Conservation (phyloP, 352 stramenopile species). For the Saprolegnia parasitica region DNA sequence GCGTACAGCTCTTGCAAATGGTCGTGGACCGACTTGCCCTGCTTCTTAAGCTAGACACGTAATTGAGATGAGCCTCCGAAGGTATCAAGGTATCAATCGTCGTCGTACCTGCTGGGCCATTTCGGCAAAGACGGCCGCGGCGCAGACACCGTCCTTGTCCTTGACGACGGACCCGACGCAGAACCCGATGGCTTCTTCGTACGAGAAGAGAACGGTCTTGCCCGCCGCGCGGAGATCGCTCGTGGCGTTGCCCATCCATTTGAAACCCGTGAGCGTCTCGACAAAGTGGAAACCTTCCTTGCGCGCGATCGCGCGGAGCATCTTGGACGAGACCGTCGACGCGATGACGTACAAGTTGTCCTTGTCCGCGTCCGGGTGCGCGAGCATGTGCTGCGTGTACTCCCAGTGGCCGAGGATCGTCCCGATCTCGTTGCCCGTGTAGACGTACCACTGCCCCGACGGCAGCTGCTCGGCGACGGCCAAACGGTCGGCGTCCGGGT, state of each 20-base stretch:
- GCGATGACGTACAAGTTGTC: constrained; percentile 87
- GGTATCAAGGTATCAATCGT: not conserved
- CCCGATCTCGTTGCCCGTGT: constrained; percentile 98
- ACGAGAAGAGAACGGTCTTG: constrained; percentile 94
- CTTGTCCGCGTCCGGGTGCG: constrained; percentile 51
- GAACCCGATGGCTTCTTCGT: constrained; percentile 99
- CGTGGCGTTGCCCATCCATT: constrained; percentile 96
- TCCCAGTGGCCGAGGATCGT: constrained; percentile 92
- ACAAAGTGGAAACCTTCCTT: constrained; percentile 93
- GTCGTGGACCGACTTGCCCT: constrained; percentile 57
- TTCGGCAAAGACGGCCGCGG: constrained; percentile 86
- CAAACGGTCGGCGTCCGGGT: constrained; percentile 97
- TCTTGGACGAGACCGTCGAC: constrained; percentile 96
- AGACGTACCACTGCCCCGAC: constrained; percentile 90
- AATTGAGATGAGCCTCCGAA: not conserved
- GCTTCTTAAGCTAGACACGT: constrained; percentile 53
- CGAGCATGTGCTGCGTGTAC: constrained; percentile 58
- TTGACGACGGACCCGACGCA: constrained; percentile 94
- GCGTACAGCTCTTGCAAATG: constrained; percentile 86
- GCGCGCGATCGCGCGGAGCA: constrained; percentile 89
- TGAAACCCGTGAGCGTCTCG: constrained; percentile 98
- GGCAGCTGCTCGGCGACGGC: constrained; percentile 89
- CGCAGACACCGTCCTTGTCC: constrained; percentile 98
- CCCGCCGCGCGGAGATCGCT: constrained; percentile 70
- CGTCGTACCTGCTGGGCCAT: constrained; percentile 55